phyloP scores from a whole-genome alignment of 2,329 filamentous ascomycete genomes.

The Colletotrichum chlorophyti region DNA sequence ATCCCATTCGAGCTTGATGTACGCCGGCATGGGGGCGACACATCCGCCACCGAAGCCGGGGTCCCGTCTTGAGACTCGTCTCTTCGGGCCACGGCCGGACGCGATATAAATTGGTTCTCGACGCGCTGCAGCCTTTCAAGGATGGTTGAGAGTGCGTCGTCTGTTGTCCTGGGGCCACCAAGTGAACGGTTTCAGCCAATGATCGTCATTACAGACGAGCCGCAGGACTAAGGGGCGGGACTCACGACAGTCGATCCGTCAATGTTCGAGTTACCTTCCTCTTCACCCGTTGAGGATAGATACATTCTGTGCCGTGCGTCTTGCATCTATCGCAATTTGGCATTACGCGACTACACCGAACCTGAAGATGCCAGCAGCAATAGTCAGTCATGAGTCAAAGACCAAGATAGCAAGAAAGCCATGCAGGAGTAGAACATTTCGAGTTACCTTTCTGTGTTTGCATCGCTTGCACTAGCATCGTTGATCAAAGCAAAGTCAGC shows the following conservation, averaged over 20 bases:
- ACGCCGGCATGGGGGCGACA: conserved; percentile 10
- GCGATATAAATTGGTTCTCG: conserved; percentile 31
- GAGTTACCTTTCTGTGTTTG: conserved; percentile 18
- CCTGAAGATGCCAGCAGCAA: conserved; percentile 17
- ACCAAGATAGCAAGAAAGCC: neutral
- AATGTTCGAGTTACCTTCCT: conserved; percentile 32
- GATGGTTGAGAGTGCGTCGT: conserved; percentile 34
- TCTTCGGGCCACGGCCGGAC: neutral
- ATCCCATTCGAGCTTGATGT: conserved; percentile 3
- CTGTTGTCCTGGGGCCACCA: conserved; percentile 9
- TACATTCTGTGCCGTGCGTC: conserved; percentile 34
- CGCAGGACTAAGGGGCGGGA: neutral
- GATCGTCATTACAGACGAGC: neutral
- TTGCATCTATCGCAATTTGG: conserved; percentile 37
- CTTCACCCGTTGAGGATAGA: conserved; percentile 37
- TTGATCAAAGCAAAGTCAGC: neutral
- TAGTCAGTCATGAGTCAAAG: neutral
- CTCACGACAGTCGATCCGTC: conserved; percentile 22
- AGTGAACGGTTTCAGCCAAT: conserved; percentile 1
- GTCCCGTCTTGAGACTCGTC: neutral
- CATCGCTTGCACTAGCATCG: conserved; percentile 10
- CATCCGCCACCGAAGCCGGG: conserved; percentile 3
- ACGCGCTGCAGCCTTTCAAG: conserved; percentile 39
- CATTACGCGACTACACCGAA: conserved; percentile 39
- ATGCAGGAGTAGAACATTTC: too few relatives aligned